A percentile compares a stretch with the other conserved stretches of the same genome.
Conservation (phyloP, 495 filamentous ascomycete species). For the Trichocladium antarcticum region DNA sequence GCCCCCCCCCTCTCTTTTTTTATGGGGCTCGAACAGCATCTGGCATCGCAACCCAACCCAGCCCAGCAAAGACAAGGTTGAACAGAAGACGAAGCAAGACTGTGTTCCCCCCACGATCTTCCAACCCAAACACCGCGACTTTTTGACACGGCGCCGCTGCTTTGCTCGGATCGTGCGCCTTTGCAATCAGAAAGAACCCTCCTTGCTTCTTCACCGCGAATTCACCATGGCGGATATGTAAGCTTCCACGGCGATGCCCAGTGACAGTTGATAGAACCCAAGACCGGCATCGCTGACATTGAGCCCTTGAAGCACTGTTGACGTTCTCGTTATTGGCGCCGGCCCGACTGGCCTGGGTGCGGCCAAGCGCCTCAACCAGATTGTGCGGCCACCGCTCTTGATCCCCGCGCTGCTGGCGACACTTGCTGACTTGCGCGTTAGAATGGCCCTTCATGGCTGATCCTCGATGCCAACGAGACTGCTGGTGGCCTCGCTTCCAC, state of each 20-base stretch:
- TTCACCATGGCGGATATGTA: slow-evolving; percentile 30
- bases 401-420: not conserved
- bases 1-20: slow-evolving; percentile 10
- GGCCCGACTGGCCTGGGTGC: slow-evolving; percentile 94
- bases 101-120: no score
- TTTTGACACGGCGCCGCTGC: not conserved
- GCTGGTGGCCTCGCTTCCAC: slow-evolving; percentile 96
- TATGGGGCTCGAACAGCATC: slow-evolving; percentile 11
- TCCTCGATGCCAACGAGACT: slow-evolving; percentile 84
- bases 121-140: not conserved
- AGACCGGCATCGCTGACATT: not conserved
- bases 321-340: slow-evolving; percentile 96
- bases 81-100: no score
- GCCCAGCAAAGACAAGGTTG: not conserved
- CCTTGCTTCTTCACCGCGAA: not conserved
- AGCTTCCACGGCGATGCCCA: slow-evolving; percentile 3
- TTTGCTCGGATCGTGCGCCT: not conserved
- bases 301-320: slow-evolving; percentile 55
- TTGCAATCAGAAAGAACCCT: not conserved
- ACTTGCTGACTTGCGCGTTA: slow-evolving; percentile 31
- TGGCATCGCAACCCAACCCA: slow-evolving; percentile 6
- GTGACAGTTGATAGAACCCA: not conserved
- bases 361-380: slow-evolving; percentile 92
- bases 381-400: slow-evolving; percentile 49
- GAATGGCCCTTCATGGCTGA: slow-evolving; percentile 90